Percentiles rank a stretch among this genome's conserved stretches.
Evolutionary conservation across 1,284 basidiomycete genomes (phyloP).

Genomic region (Ganoderma sinense): DNA sequence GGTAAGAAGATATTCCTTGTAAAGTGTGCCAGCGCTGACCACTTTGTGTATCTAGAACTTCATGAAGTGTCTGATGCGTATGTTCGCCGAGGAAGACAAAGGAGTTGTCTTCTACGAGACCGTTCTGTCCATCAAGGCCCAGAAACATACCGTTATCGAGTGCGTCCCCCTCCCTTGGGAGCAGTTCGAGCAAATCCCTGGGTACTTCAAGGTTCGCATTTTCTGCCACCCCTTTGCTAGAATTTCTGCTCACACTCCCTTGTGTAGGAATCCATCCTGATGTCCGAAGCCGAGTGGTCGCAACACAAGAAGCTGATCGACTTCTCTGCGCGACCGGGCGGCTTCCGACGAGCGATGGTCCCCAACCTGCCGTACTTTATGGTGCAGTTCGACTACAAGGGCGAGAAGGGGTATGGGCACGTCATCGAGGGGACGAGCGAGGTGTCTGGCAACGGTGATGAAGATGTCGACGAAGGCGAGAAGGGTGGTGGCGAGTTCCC

Average conservation of each 20-base stretch:
- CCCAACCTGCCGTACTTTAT: slow-evolving; percentile 98
- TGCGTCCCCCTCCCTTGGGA: slow-evolving; percentile 90
- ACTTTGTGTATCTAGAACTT: slow-evolving; percentile 76
- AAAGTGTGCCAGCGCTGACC: background rate
- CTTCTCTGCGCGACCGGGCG: slow-evolving; percentile 87
- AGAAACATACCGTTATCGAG: slow-evolving; percentile 93
- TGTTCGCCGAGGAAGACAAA: slow-evolving; percentile 90
- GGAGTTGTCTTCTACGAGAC: slow-evolving; percentile 97
- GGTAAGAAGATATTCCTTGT: slow-evolving; percentile 52
- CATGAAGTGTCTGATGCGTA: slow-evolving; percentile 97
- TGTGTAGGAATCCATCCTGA: slow-evolving; percentile 86
- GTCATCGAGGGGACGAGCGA: slow-evolving; percentile 91
- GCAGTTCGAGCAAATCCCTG: slow-evolving; percentile 86
- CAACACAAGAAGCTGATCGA: slow-evolving; percentile 97
- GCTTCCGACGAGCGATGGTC: slow-evolving; percentile 93
- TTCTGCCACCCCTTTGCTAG: background rate
- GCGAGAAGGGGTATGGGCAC: slow-evolving; percentile 97
- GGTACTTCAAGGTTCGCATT: slow-evolving; percentile 84
- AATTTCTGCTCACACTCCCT: background rate
- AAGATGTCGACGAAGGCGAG: slow-evolving; percentile 82
- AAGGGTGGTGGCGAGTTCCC: slow-evolving; percentile 91
- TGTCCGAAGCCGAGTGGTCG: slow-evolving; percentile 95
- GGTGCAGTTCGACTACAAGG: slow-evolving; percentile 97
- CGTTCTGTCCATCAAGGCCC: slow-evolving; percentile 83
- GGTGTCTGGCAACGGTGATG: slow-evolving; percentile 67